These are phyloP conservation scores for Letharia columbiana DNA, from an alignment of 495 filamentous ascomycete species.

Conservation along the genomic window DNA sequence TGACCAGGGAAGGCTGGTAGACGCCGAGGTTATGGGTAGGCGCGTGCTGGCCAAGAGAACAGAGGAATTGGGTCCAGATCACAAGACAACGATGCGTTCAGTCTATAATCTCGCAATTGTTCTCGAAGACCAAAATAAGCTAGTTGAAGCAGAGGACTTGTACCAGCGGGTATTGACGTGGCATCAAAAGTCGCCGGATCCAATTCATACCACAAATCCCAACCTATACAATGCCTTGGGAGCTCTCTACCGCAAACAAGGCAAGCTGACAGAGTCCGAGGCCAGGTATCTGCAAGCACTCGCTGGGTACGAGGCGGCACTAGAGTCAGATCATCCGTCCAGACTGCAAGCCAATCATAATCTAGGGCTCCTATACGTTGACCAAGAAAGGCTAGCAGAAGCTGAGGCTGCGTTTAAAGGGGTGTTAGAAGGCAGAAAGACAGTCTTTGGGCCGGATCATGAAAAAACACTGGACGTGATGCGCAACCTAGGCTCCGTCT, in stretches of 20 bases:
- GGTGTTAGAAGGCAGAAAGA: conserved; percentile 5
- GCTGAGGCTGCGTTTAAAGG: conserved; percentile 22
- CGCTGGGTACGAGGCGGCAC: neutral
- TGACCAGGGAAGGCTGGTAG: neutral
- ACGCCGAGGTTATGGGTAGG: neutral
- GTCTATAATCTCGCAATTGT: neutral
- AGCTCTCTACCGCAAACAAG: neutral
- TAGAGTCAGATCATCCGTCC: neutral
- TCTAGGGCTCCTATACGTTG: conserved; percentile 17
- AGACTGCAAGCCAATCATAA: neutral
- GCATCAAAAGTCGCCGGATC: neutral
- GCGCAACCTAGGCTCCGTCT: conserved; percentile 21
- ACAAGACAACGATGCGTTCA: no score
- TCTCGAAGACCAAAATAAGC: neutral
- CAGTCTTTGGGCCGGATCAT: no score
- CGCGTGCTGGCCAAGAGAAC: neutral
- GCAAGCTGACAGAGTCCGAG: neutral
- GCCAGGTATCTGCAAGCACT: neutral
- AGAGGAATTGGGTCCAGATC: neutral
- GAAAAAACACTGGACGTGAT: conserved; percentile 2
- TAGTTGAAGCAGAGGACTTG: conserved; percentile 29
- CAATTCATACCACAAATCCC: no score
- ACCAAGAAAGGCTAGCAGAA: conserved; percentile 20
- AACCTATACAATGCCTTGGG: neutral
- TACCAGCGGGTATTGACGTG: conserved; percentile 30